phyloP scores from a whole-genome alignment of 1,139 yeast species.

The Hansenula sp. region DNA sequence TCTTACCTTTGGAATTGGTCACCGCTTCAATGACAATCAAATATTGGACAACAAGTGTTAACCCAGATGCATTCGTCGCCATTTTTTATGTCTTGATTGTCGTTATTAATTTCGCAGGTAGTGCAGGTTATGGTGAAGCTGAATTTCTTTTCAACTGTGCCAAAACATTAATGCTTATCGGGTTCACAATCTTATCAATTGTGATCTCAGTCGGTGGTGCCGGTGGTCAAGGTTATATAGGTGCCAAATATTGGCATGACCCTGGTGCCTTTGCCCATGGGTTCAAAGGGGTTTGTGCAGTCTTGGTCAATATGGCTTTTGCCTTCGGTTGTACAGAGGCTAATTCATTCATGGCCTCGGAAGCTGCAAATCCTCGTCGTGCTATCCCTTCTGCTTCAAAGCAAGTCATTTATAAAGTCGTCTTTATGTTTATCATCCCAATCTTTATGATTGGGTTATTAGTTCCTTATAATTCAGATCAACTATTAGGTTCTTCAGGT shows the following conservation, averaged over 20 bases:
- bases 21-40: conserved; percentile 71
- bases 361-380: conserved; percentile 75
- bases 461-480: conserved; percentile 56
- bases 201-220: conserved; percentile 68
- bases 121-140: conserved; percentile 70
- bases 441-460: conserved; percentile 61
- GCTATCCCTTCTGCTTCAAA: conserved; percentile 72
- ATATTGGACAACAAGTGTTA: conserved; percentile 58
- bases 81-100: conserved; percentile 63
- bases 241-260: conserved; percentile 54
- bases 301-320: conserved; percentile 83
- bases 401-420: conserved; percentile 73
- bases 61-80: conserved; percentile 65
- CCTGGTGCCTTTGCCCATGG: conserved; percentile 64
- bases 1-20: conserved; percentile 70
- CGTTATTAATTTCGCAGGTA: conserved; percentile 59
- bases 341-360: conserved; percentile 87
- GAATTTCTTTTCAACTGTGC: conserved; percentile 58
- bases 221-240: conserved; percentile 57
- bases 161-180: conserved; percentile 59
- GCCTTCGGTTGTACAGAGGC: conserved; percentile 84
- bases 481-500: conserved; percentile 42
- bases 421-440: conserved; percentile 57
- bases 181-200: conserved; percentile 62
- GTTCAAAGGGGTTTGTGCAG: conserved; percentile 76